Evolutionary conservation across 2,329 filamentous ascomycete genomes (phyloP), one percentile per base, ranked within the genome.

Genomic region (Pseudogymnoascus sp.): DNA sequence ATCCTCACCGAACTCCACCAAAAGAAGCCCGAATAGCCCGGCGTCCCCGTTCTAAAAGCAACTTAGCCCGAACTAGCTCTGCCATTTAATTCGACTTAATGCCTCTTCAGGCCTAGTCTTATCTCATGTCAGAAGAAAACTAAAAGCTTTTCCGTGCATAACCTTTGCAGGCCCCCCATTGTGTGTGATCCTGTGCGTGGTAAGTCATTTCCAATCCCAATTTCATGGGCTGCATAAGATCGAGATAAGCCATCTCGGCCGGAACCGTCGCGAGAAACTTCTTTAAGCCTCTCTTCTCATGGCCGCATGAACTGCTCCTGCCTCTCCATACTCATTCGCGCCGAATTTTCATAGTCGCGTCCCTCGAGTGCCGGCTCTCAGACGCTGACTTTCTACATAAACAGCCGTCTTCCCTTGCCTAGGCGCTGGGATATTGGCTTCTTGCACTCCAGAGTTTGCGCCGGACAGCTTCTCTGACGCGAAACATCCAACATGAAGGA

Each of bases 111-210:
- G 28, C 5, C 12, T 54, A 32, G 47, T 32, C 47, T 54, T 32
- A 54, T 54, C 47, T 54, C 47, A 32, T 54, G 47, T 54, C 47
- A 54, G 28, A 54, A 54, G 28, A 30, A 32, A 54, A 32, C 47
- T 54, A 54, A 54, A 54, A 54, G 47, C 47, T 54, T 54, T 54
- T 54, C 32, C 47, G 47, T 54, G 47, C 47, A 54, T 32, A 54
- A 54, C 47, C 25, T 54, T 54, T 54, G n/a, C 4, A 54, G 47
- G 47, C 7, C 47, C 22, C 43, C 2, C 38, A 30, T 54, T 22
- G 8, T 50, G 25, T 50, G 14, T 14, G 47, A 30, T 54, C 43
- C n/a, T 50, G 25, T 50, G 14, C n/a, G 47, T 54, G 47, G 47
- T 54, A 54, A 54, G 47, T 54, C 28, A 54, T 54, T 54, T 54